A percentile compares a stretch with the other conserved stretches of the same genome.
phyloP scores from a whole-genome alignment of 352 stramenopile species.

The Globisporangium perplexum region DNA sequence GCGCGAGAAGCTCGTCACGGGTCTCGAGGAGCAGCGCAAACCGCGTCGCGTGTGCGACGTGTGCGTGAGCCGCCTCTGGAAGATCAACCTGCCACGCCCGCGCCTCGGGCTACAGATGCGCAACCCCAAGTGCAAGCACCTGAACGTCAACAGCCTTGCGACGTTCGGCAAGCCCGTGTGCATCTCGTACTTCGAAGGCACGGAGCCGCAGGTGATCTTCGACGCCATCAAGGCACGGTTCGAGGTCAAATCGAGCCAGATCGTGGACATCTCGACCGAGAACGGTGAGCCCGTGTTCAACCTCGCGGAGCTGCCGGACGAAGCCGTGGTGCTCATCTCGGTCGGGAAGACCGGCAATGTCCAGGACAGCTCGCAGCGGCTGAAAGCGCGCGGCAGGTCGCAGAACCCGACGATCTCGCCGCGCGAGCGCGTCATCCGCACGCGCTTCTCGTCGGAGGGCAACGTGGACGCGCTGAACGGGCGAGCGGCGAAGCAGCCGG shows the following conservation, averaged over 20 bases:
- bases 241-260: constrained; percentile 65
- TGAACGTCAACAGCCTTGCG: constrained; percentile 76
- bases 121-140: constrained; percentile 45
- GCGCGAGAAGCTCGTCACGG: constrained; percentile 42
- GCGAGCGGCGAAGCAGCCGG: constrained; percentile 15
- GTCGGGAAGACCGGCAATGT: constrained; percentile 77
- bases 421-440: constrained; percentile 31
- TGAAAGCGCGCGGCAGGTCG: constrained; percentile 10
- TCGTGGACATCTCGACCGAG: constrained; percentile 71
- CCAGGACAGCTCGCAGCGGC: constrained; percentile 38
- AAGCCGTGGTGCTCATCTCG: constrained; percentile 67
- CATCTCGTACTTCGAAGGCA: constrained; percentile 80
- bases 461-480: constrained; percentile 33
- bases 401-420: constrained; percentile 21
- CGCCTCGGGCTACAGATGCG: constrained; percentile 49
- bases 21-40: constrained; percentile 39
- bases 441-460: constrained; percentile 52
- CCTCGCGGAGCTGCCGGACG: constrained; percentile 42
- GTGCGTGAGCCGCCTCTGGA: constrained; percentile 71
- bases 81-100: constrained; percentile 74
- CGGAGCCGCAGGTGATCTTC: constrained; percentile 60
- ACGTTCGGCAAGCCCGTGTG: constrained; percentile 74
- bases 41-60: constrained; percentile 66
- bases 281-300: constrained; percentile 62
- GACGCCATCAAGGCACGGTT: constrained; percentile 79